Conservation (phyloP, 768 basidiomycete genomes). For the Macrolepiota fuliginosa region DNA sequence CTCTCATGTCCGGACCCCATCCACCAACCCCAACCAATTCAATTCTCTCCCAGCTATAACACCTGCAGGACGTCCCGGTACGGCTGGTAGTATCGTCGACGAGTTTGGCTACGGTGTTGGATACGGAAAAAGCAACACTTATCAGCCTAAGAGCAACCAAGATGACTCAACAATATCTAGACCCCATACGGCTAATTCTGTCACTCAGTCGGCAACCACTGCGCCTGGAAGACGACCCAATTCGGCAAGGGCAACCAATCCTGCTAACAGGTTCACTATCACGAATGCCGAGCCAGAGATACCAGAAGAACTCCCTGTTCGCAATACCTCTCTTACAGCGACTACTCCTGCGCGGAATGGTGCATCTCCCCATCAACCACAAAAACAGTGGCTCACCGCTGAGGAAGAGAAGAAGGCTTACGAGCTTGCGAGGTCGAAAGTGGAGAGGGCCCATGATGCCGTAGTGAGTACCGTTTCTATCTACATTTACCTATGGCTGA, state of each 20-base stretch:
- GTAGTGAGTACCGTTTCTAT: constrained; percentile 26
- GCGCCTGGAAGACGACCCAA: constrained; percentile 21
- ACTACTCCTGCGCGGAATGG: constrained; percentile 11
- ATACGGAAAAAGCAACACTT: neutral
- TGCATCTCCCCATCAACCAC: neutral
- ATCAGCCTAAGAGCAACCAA: constrained; percentile 17
- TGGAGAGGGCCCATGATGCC: constrained; percentile 49
- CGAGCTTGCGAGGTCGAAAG: constrained; percentile 60
- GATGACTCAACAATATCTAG: constrained; percentile 18
- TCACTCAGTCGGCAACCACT: constrained; percentile 10
- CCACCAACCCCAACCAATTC: constrained; percentile 5
- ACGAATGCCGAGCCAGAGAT: constrained; percentile 30
- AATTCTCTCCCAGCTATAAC: constrained; percentile 10
- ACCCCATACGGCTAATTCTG: constrained; percentile 13
- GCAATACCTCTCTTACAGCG: neutral
- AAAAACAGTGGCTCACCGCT: constrained; percentile 47
- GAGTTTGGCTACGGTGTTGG: constrained; percentile 16
- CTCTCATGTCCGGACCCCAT: neutral
- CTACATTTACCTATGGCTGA: constrained; percentile 2
- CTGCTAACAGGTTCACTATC: constrained; percentile 36
- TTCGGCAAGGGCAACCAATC: constrained; percentile 23
- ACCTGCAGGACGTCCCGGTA: neutral
- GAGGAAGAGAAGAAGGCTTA: constrained; percentile 71
- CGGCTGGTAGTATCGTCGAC: constrained; percentile 4
- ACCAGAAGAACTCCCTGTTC: constrained; percentile 2